A percentile compares a stretch with the other conserved stretches of the same genome.
Evolutionary conservation across 2,329 filamentous ascomycete genomes (phyloP).

Genomic region (Simplicillium aogashimaense): DNA sequence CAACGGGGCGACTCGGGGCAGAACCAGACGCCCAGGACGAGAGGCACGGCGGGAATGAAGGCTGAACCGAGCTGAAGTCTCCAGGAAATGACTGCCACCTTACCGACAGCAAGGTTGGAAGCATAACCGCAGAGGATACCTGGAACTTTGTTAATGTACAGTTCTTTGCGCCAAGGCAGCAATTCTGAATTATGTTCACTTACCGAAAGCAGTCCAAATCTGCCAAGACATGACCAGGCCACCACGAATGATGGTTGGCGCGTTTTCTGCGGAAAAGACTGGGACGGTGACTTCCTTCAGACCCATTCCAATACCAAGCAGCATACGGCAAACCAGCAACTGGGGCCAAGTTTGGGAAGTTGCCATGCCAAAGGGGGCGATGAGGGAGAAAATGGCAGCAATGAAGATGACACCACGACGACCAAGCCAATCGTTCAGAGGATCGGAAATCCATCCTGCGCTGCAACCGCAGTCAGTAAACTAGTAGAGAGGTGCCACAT

Average conservation of each 20-base stretch:
- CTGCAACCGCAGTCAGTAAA: slow-evolving; percentile 15
- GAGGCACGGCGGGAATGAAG: slow-evolving; percentile 53
- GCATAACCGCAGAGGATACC: slow-evolving; percentile 58
- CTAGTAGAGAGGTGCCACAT: neutral
- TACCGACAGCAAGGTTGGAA: slow-evolving; percentile 54
- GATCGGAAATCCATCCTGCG: slow-evolving; percentile 53
- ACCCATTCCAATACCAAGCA: slow-evolving; percentile 54
- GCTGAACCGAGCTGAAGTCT: slow-evolving; percentile 54
- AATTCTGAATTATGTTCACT: neutral
- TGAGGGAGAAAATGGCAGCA: slow-evolving; percentile 49
- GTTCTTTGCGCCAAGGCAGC: neutral
- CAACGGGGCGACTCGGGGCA: slow-evolving; percentile 58
- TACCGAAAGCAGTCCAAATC: slow-evolving; percentile 41
- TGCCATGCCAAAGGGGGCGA: slow-evolving; percentile 51
- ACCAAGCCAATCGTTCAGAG: slow-evolving; percentile 46
- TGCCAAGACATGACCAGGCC: slow-evolving; percentile 25
- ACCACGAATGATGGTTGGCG: slow-evolving; percentile 25
- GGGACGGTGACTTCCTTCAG: slow-evolving; percentile 38
- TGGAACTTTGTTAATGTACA: slow-evolving; percentile 8
- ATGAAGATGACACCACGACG: slow-evolving; percentile 57
- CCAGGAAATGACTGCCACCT: slow-evolving; percentile 50
- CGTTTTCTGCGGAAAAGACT: slow-evolving; percentile 42
- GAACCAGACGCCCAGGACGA: slow-evolving; percentile 46
- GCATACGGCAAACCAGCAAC: slow-evolving; percentile 24
- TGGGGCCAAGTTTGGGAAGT: slow-evolving; percentile 49